Base-by-base conservation (phyloP, 2,329 filamentous ascomycete genomes). In the Sporothrix mexicana region DNA sequence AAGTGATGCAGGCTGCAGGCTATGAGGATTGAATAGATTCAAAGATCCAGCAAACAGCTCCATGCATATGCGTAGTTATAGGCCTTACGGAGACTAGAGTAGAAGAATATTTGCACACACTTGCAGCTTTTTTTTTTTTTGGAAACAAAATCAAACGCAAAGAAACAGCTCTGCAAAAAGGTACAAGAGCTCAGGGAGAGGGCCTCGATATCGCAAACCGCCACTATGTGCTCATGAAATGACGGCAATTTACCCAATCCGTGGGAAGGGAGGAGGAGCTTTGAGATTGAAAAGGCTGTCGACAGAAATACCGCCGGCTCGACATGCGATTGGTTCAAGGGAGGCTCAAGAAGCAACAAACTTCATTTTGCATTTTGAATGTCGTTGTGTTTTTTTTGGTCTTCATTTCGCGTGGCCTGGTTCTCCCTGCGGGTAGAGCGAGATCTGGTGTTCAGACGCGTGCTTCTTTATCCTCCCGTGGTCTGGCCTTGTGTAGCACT, bases 371-470 rank as follows among this genome's bases (percentile, higher is more conserved):
- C 36, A 43, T 36, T 36, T 36, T 59, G 55, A 17, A 43, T 36
- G 43, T 62, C 36, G 20, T 62, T 15, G 20, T 62, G 8, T 45
- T 10, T 30, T 20, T 23, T 30, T 49, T 36, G 30, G 43, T 17
- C 23, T 53, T 71, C 70, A 71, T 71, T 71, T 71, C 70, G 59
- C 49, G 59, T 71, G 69, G 57, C 59, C 23, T 70, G 55, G 61
- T 66, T 66, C 61, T 47, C 61, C 61, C 61, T 64, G 57, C 36
- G 57, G 57, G 15, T 36, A 53, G 49, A 17, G 53, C 30, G 53
- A 6, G 9, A 25, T 30, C 30, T 30, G 30, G 30, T 30, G 30
- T 30, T 30, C 30, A 30, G 30, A 30, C 23, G 23, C 51, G 51
- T 57, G 51, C 55, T 15, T 49, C 61, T 12, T 12, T 13, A 30